Evolutionary conservation across 1,284 basidiomycete species (phyloP).

Genomic region (Stereum hirsutum): DNA sequence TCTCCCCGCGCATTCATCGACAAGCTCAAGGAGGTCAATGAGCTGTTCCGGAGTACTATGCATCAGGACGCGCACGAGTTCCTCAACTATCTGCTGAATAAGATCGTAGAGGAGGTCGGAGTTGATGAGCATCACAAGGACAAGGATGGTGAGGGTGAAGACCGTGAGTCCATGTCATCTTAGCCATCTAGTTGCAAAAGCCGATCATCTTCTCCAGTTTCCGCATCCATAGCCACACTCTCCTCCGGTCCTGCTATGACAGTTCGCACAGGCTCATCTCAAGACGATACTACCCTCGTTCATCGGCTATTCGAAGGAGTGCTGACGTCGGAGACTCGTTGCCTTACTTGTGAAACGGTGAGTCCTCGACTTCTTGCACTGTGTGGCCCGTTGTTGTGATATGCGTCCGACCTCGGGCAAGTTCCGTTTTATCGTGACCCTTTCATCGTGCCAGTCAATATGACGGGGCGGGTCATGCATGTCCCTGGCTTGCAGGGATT

Average conservation of each 20-base stretch:
- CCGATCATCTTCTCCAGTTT: slow-evolving; percentile 28
- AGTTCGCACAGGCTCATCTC: slow-evolving; percentile 12
- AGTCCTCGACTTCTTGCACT: not conserved
- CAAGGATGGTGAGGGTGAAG: slow-evolving; percentile 29
- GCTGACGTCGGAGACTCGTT: slow-evolving; percentile 93
- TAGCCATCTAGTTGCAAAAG: not conserved
- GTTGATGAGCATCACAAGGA: slow-evolving; percentile 43
- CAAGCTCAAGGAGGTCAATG: slow-evolving; percentile 84
- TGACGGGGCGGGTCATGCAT: too few relatives aligned
- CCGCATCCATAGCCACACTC: slow-evolving; percentile 46
- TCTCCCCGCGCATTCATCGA: slow-evolving; percentile 85
- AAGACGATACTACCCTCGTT: slow-evolving; percentile 65
- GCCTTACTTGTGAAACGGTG: slow-evolving; percentile 90
- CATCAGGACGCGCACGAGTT: slow-evolving; percentile 98
- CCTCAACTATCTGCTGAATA: slow-evolving; percentile 89
- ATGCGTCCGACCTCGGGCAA: slow-evolving; percentile 5
- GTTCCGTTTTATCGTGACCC: not conserved
- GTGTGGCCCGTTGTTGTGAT: slow-evolving; percentile 17
- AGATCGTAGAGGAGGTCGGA: slow-evolving; percentile 89
- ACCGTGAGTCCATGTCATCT: slow-evolving; percentile 33
- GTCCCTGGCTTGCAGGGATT: too few relatives aligned
- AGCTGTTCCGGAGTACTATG: slow-evolving; percentile 77
- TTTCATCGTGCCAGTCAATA: too few relatives aligned
- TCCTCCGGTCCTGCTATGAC: slow-evolving; percentile 20
- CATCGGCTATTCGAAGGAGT: slow-evolving; percentile 91